Evolutionary conservation across 768 basidiomycete species (phyloP), one percentile per base, ranked within the genome.

Genomic region (Auricularia cornea): DNA sequence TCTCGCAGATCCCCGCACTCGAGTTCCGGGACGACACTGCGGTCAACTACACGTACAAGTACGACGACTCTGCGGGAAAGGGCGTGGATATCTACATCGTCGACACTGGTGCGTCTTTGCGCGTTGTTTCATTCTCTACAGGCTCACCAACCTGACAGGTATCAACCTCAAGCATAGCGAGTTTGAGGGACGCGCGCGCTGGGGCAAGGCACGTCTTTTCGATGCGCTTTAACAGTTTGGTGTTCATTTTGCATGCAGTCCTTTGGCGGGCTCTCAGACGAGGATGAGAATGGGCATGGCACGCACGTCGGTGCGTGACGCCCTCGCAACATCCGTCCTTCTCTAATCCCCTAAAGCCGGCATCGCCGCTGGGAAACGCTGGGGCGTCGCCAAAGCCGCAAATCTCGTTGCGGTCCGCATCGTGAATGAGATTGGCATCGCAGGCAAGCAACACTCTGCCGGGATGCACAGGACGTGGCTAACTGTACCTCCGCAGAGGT

Each of bases 371-470:
- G 94, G 92, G 3, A 77, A 79, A 70, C 90, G 87, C 76, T 98
- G 92, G 70, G 97, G 97, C 76, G 94, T 99, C 54, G 94, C 97
- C 60, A 98, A 99, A 86, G 82, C 82, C 65, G 96, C 94, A 62
- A 82, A 92, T 65, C 82, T 96, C 68, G 81, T 89, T 66, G 94
- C 94, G 33, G 93, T 96, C 26, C 14, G 54, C 23, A 29, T 16
- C 10, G 30, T 11, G 16, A 30, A 26, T 20, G 30, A 28, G 69
- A 78, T 61, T 69, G 69, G 52, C 75, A 78, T 59, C 38, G 59
- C 29, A 75, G 75, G 71, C 75, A 63, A 20, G 71, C 64, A 2
- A 6, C 44, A 1, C n/a, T n/a, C n/a, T 20, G 11, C 44, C 20
- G 11, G 44, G 3, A 10, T 8, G 1, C n/a, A n/a, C n/a, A n/a